These are phyloP conservation scores for Claviceps humidiphila DNA, from an alignment of 2,329 filamentous ascomycete species.

Conservation along the genomic window DNA sequence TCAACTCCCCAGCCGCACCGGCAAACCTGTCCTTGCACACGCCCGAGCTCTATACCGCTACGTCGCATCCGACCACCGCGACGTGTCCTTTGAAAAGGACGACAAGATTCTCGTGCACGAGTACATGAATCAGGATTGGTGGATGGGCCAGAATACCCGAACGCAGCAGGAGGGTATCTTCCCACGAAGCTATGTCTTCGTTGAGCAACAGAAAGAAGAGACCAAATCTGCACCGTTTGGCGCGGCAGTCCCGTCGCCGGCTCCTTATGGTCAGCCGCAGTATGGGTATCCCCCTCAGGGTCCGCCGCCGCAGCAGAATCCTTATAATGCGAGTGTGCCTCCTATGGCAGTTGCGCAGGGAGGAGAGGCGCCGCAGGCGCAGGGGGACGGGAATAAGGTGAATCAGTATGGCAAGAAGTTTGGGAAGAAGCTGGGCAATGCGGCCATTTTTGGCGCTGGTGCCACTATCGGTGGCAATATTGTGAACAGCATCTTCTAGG, in stretches of 20 bases:
- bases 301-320: conserved; percentile 39
- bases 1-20: conserved; percentile 26
- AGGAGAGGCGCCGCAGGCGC: conserved; percentile 19
- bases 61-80: conserved; percentile 62
- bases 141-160: conserved; percentile 75
- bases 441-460: conserved; percentile 82
- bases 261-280: conserved; percentile 23
- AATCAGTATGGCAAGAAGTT: conserved; percentile 81
- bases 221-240: conserved; percentile 23
- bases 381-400: conserved; percentile 44
- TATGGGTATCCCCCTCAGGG: conserved; percentile 17
- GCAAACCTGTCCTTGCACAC: conserved; percentile 51
- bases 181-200: conserved; percentile 76
- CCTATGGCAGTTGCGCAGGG: conserved; percentile 58
- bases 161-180: conserved; percentile 86
- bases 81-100: conserved; percentile 67
- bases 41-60: conserved; percentile 79
- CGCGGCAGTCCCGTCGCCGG: conserved; percentile 17
- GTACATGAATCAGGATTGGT: conserved; percentile 97
- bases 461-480: conserved; percentile 82
- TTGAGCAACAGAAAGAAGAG: conserved; percentile 51
- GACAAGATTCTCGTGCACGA: conserved; percentile 71
- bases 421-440: conserved; percentile 75
- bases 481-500: conserved; percentile 78
- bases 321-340: conserved; percentile 58